Evolutionary conservation across 2,329 filamentous ascomycete genomes (phyloP), one percentile per base, ranked within the genome.

Genomic region (Cladobotryum mycophilum): DNA sequence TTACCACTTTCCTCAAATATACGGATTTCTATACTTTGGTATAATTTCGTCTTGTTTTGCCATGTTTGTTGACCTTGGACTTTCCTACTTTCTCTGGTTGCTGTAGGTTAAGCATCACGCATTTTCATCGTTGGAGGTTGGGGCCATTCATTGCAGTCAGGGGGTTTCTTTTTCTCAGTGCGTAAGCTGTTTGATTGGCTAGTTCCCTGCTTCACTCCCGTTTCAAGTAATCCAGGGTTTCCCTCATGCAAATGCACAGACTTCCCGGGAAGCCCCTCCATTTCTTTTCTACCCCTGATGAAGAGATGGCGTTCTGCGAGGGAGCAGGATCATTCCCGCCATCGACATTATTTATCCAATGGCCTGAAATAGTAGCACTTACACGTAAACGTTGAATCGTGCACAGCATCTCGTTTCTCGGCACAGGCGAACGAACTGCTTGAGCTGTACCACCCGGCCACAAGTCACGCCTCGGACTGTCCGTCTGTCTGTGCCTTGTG

Each of bases 181-280:
- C n/a, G 15, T 41, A 11, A 20, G 36, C 15, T 2, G 13, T 13
- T n/a, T 52, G 33, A 52, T 52, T 52, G 49, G 49, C 14, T 41
- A 37, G 12, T 2, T 2, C 12, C 18, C 20, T 36, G 25, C 35
- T 33, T 52, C 45, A 52, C 47, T 48, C 49, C 40, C 41, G 49
- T 52, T 52, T 52, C 49, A 52, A 52, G 47, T 45, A 38, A 36
- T 43, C 20, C 49, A 52, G 49, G 49, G 49, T 36, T 41, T 52
- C 40, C 40, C 49, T 47, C 47, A 47, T 51, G 49, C 45, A 51
- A 51, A 42, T 11, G 25, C 25, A 30, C 25, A 30, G 25, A 30
- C 20, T 20, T 20, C 20, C 20, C 49, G 35, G n/a, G 35, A 15
- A 22, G 43, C 49, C 45, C 35, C 41, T 45, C 45, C 30, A 44